A percentile compares a stretch with the other conserved stretches of the same genome.
phyloP scores from a whole-genome alignment of 1,284 basidiomycete genomes.

The Cryptococcus sp. region DNA sequence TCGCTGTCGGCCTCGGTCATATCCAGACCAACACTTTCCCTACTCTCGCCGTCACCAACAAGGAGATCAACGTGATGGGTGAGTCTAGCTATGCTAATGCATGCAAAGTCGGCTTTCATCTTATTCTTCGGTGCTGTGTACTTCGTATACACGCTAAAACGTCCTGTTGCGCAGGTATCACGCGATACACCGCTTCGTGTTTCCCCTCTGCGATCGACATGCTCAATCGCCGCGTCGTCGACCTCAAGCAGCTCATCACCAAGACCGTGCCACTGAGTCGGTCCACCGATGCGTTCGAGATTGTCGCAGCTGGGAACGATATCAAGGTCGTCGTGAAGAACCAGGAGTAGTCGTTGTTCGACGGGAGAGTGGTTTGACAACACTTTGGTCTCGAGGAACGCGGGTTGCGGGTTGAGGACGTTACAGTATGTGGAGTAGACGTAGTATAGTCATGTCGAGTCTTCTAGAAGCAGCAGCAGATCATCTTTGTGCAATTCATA shows the following conservation, averaged over 20 bases:
- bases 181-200: slow-evolving; percentile 50
- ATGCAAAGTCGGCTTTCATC: not conserved
- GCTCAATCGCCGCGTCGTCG: slow-evolving; percentile 58
- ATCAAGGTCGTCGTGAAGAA: slow-evolving; percentile 52
- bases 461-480: not conserved
- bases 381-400: no score
- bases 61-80: slow-evolving; percentile 79
- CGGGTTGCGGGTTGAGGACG: not conserved
- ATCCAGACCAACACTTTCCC: slow-evolving; percentile 48
- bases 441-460: not conserved
- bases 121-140: no score
- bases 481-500: no score
- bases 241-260: slow-evolving; percentile 60
- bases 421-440: not conserved
- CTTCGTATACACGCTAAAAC: no score
- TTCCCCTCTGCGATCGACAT: slow-evolving; percentile 60
- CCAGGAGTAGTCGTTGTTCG: slow-evolving; percentile 27
- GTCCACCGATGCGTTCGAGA: slow-evolving; percentile 58
- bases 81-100: not conserved
- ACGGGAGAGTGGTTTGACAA: not conserved
- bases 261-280: slow-evolving; percentile 59
- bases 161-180: slow-evolving; percentile 32
- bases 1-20: slow-evolving; percentile 48
- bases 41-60: slow-evolving; percentile 56
- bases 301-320: slow-evolving; percentile 55